Percentiles rank a stretch among this genome's conserved stretches.
Evolutionary conservation across 1,284 basidiomycete genomes (phyloP).

Genomic region (Ceratobasidium sp.): DNA sequence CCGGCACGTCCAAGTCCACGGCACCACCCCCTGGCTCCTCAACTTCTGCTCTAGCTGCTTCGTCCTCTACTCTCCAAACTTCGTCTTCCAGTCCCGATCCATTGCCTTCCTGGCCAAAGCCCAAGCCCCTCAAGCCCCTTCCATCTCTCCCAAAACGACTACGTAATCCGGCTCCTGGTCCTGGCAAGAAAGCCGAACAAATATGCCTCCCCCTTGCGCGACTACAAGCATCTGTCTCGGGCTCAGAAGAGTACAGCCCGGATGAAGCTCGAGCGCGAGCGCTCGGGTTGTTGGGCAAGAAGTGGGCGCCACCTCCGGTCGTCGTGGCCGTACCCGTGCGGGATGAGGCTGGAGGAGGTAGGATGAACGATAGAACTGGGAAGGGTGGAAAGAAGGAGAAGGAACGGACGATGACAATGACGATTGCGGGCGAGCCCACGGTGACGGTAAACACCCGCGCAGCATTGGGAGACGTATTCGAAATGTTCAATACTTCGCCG

Average conservation of each 20-base stretch:
- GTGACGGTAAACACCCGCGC: constrained; percentile 87
- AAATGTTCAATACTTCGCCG: constrained; percentile 78
- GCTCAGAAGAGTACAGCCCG: constrained; percentile 67
- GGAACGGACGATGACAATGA: constrained; percentile 38
- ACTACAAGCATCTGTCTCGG: constrained; percentile 26
- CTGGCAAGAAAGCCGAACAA: constrained; percentile 73
- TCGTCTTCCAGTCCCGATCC: constrained; percentile 22
- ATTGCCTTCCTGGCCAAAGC: constrained; percentile 27
- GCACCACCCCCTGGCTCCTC: constrained; percentile 45
- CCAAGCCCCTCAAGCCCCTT: constrained; percentile 25
- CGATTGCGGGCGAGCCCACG: constrained; percentile 57
- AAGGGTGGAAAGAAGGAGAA: constrained; percentile 19
- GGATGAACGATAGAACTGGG: neutral
- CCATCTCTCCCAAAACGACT: constrained; percentile 34
- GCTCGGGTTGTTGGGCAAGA: constrained; percentile 78
- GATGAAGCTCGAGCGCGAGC: constrained; percentile 76
- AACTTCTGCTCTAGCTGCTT: constrained; percentile 46
- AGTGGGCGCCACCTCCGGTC: constrained; percentile 70
- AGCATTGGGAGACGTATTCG: constrained; percentile 89
- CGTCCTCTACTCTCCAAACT: constrained; percentile 42
- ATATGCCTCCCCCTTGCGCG: constrained; percentile 55
- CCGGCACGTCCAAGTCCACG: constrained; percentile 46
- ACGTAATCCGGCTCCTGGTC: constrained; percentile 53
- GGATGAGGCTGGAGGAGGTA: constrained; percentile 15
- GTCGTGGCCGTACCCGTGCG: constrained; percentile 32